Base-by-base conservation (phyloP, 176 grass and related monocot species). In the Zea mays region DNA sequence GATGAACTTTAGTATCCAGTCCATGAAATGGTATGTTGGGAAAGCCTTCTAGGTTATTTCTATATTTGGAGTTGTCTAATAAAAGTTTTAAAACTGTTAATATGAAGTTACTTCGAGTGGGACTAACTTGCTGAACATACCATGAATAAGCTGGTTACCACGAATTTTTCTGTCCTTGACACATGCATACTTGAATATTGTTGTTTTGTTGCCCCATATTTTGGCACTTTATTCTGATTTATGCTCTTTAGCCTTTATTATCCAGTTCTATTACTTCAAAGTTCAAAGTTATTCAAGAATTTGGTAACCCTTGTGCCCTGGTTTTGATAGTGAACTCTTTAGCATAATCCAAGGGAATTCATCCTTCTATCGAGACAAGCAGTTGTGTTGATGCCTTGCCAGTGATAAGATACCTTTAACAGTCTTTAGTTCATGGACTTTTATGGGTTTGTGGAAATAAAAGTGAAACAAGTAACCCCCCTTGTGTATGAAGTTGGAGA, bases 11-110 rank as follows among this genome's bases (percentile, higher is more conserved):
- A 40, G 41, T 10, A 34, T 67, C n/a, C 13, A 20, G 5, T 60
- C n/a, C 11, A 52, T 15, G 35, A 61, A 20, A 68, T 34, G 55
- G 40, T 21, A 7, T 15, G 8, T 21, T 11, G 40, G 49, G 51
- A 57, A 79, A 10, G 13, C 66, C 54, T 44, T 20, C 38, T 14
- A 3, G 9, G 10, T 59, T 79, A 68, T 69, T 43, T 38, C 20
- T 17, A 10, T 47, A 62, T 69, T 70, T 54, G 74, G 54, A 63
- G 16, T 70, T 71, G 47, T 82, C 45, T 38, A 70, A 69, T n/a
- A 47, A 57, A 50, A 80, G 10, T 41, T 54, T 75, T 13, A 54
- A 75, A 43, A 38, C 21, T 55, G 38, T 20, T 38, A 65, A 65
- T 27, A 13, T 0, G 17, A 59, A 61, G 9, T 64, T 64, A 35